phyloP scores from a whole-genome alignment of 108 stramenopile species.

The Stephanodiscus minutulus region DNA sequence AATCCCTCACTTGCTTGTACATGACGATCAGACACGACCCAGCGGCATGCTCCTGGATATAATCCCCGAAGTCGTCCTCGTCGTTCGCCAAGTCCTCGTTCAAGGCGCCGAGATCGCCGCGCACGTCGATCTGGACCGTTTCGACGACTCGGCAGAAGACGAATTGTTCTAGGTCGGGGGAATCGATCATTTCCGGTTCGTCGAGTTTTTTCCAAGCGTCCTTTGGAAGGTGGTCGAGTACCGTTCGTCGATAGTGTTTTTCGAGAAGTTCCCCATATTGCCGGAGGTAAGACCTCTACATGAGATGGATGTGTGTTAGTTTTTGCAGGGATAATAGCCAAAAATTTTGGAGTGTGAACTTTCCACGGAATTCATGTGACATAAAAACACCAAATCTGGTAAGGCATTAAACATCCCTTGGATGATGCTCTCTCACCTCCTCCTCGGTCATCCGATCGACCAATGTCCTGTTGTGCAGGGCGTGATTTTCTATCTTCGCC shows the following conservation, averaged over 20 bases:
- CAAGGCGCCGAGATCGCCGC: constrained; percentile 23
- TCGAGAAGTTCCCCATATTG: constrained; percentile 68
- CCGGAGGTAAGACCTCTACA: constrained; percentile 43
- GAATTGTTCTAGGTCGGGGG: constrained; percentile 65
- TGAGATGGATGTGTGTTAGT: neutral
- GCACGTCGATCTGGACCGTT: constrained; percentile 49
- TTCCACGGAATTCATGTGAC: neutral
- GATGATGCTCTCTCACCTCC: constrained; percentile 40
- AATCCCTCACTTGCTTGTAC: constrained; percentile 56
- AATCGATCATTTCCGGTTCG: constrained; percentile 72
- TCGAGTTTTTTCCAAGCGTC: constrained; percentile 74
- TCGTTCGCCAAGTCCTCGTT: constrained; percentile 49
- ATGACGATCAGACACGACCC: constrained; percentile 67
- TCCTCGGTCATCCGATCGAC: constrained; percentile 73
- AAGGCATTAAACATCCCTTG: neutral
- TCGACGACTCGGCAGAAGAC: constrained; percentile 64
- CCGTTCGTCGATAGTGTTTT: constrained; percentile 62
- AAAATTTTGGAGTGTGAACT: neutral
- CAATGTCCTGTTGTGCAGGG: constrained; percentile 61
- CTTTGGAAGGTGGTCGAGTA: constrained; percentile 65
- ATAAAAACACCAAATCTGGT: neutral
- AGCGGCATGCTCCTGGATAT: constrained; percentile 48
- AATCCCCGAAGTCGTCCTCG: constrained; percentile 54
- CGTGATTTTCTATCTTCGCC: constrained; percentile 76
- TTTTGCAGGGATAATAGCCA: neutral